Evolutionary conservation across 2,329 filamentous ascomycete genomes (phyloP), one percentile per base, ranked within the genome.

Genomic region (Epichloe baconii): DNA sequence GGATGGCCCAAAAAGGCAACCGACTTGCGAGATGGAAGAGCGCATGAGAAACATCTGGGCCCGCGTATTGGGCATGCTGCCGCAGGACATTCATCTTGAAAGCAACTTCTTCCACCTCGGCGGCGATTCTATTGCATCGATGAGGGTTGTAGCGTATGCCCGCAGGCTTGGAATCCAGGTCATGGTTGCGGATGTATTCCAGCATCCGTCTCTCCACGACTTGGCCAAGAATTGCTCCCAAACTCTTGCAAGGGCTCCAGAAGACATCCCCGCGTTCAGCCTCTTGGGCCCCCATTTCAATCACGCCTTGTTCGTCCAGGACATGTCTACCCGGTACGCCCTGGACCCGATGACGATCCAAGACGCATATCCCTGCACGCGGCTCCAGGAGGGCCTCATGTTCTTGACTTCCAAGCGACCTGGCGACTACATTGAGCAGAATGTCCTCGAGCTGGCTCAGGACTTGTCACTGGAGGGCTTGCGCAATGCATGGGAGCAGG

Each of bases 371-470:
- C 69, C 68, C 2, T 69, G 66, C 56, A 66, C 66, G 10, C 57
- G 63, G 4, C 58, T 71, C 2, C 69, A 72, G 50, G 66, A 68
- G 53, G 67, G 65, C 2, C 61, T 72, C 2, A 60, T 72, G 45
- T 63, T 65, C 0, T 56, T 70, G 2, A 61, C 68, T 1, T 58
- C 57, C 23, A 59, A 64, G 15, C 47, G 56, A 2, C 54, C 47
- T 1, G 68, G 65, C 1, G 63, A 63, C 0, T 72, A 72, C 38
- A 61, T 70, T 7, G 61, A 51, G 40, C 56, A 53, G 5, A 37
- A 37, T 1, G 53, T 52, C 5, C 45, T 58, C 5, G 52, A 56
- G n/a, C 37, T 62, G 3, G 38, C 54, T 15, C 11, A 41, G 0
- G 44, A 52, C 7, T 26, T 26, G 1, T 26, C 5, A 11, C 56